Conservation (phyloP, 2,329 filamentous ascomycete genomes). For the Clonostachys rosea region DNA sequence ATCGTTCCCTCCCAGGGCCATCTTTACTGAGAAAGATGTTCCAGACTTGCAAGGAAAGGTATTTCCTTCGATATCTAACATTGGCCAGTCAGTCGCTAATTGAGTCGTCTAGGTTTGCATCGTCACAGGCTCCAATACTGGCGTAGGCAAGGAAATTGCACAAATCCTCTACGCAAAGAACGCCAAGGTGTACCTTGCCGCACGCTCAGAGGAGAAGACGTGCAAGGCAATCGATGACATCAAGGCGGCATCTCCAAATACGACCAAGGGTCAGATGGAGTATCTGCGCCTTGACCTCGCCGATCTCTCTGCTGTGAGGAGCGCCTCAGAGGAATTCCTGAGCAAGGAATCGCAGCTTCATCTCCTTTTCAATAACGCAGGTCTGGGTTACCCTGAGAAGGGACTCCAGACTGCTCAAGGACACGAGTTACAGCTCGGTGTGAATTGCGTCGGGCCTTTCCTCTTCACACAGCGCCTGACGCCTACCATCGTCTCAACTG, state of each 20-base stretch:
- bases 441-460: constrained; percentile 3
- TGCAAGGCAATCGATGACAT: neutral
- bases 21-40: constrained; percentile 33
- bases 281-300: neutral
- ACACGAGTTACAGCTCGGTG: constrained; percentile 3
- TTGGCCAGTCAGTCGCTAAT: neutral
- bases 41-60: constrained; percentile 31
- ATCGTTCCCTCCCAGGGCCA: constrained; percentile 25
- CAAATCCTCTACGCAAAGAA: neutral
- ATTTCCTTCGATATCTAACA: neutral
- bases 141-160: neutral
- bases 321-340: neutral
- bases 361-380: neutral
- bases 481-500: neutral
- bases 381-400: constrained; percentile 14
- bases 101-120: neutral
- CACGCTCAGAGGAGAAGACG: neutral
- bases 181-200: neutral
- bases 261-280: neutral
- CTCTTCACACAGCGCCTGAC: constrained; percentile 1
- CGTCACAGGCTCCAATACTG: neutral
- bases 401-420: constrained; percentile 8
- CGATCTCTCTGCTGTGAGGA: neutral
- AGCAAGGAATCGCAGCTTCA: neutral
- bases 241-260: neutral